Evolutionary conservation across 2,329 filamentous ascomycete species (phyloP).

Genomic region (Colletotrichum karsti): DNA sequence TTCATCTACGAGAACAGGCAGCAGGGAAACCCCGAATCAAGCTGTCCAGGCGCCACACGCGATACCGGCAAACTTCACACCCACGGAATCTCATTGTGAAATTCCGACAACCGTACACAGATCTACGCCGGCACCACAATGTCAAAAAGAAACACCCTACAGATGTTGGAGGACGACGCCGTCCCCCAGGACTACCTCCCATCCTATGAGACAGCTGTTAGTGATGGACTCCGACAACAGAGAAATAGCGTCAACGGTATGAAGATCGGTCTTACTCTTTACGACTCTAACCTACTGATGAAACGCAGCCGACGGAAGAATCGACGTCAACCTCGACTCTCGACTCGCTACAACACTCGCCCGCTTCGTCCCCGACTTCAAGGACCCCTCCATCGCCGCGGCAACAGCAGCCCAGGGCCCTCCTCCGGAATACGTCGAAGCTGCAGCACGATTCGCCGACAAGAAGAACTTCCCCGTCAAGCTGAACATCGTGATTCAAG

Average conservation of each 20-base stretch:
- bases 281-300: neutral
- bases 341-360: constrained; percentile 20
- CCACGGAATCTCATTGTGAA: too few relatives aligned
- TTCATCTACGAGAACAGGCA: too few relatives aligned
- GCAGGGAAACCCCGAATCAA: too few relatives aligned
- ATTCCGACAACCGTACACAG: too few relatives aligned
- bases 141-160: neutral
- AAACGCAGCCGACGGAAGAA: constrained; percentile 18
- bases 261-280: neutral
- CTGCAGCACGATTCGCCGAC: constrained; percentile 7
- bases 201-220: constrained; percentile 12
- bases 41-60: too few relatives aligned
- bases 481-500: constrained; percentile 63
- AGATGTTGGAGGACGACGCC: neutral
- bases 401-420: constrained; percentile 6
- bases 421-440: constrained; percentile 16
- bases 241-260: constrained; percentile 7
- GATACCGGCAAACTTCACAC: too few relatives aligned
- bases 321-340: constrained; percentile 28
- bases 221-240: neutral
- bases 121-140: neutral
- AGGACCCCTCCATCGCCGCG: constrained; percentile 1
- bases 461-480: constrained; percentile 8
- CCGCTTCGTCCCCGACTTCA: constrained; percentile 21
- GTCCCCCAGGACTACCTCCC: constrained; percentile 14